Evolutionary conservation across 2,329 filamentous ascomycete genomes (phyloP).

Genomic region (Lachnellula occidentalis): DNA sequence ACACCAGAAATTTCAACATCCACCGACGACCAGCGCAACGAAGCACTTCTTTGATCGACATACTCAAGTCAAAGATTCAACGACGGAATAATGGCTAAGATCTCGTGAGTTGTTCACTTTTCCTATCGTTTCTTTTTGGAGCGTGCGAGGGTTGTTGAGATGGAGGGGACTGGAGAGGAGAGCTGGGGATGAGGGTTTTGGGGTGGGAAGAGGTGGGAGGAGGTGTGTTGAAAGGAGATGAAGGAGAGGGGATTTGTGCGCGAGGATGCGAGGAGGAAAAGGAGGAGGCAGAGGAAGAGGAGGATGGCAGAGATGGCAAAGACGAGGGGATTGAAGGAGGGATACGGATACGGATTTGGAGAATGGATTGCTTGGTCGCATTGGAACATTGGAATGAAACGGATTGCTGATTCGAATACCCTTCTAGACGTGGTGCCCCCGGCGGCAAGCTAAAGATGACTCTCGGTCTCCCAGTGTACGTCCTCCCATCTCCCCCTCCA

Average conservation of each 20-base stretch:
- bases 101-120: constrained; percentile 44
- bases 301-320: neutral
- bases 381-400: neutral
- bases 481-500: constrained; percentile 31
- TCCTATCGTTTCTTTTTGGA: no score
- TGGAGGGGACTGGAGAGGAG: neutral
- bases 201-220: neutral
- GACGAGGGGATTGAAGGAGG: neutral
- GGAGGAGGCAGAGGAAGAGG: neutral
- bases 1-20: no score
- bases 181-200: no score
- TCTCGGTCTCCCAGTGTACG: constrained; percentile 99
- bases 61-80: neutral
- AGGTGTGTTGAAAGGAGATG: neutral
- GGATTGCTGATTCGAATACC: constrained; percentile 12
- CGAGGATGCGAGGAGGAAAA: neutral
- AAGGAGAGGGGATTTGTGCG: neutral
- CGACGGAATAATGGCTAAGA: constrained; percentile 54
- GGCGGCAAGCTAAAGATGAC: constrained; percentile 99
- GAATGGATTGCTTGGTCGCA: no score
- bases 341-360: constrained; percentile 9
- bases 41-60: constrained; percentile 25
- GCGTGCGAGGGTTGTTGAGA: no score
- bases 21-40: constrained; percentile 19
- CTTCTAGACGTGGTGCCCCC: constrained; percentile 72